Base-by-base conservation (phyloP, 2,329 filamentous ascomycete species). In the Alternaria solani region DNA sequence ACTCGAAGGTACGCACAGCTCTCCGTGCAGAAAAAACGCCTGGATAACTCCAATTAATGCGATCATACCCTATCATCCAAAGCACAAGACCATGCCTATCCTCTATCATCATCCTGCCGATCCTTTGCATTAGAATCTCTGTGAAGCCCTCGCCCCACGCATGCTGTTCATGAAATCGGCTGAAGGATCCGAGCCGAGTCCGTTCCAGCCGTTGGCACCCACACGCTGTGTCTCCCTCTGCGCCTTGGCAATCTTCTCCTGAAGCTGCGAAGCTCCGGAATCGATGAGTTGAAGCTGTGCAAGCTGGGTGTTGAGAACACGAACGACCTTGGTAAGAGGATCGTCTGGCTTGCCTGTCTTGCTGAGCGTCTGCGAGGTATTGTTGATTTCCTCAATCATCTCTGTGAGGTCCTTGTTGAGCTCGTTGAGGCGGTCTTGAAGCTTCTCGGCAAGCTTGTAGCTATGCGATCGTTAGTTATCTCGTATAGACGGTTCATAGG, bases 341-440 rank as follows among this genome's bases (percentile, higher is more conserved):
- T 76, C 71, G 64, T 80, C 77, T 28, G 92, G 87, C 80, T 96
- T 96, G 80, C 87, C 90, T 59, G 91, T 93, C 85, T 96, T 97
- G 85, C 89, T 94, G 67, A 99, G 82, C 25, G 89, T 93, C 55
- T 91, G 87, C n/a, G 92, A 95, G 63, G 96, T 94, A 69, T 90
- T 88, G 77, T 99, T 99, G 76, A 99, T 96, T 80, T 98, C 95
- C 76, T 96, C 94, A 70, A 99, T 96, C 93, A 99, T 98, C 81
- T 93, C 94, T 48, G 88, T 89, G 64, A 99, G 84, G 75, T 97
- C 93, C 76, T 93, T 92, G 74, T 93, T 93, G 88, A 98, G 96
- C 70, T 96, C 93, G 59, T 96, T 94, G 66, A 99, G 84, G 66
- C 92, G 89, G 75, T 96, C 92, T 11, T 93, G 93, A 66, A 97